A percentile compares a stretch with the other conserved stretches of the same genome.
Evolutionary conservation across 2,329 filamentous ascomycete genomes (phyloP).

Genomic region (Fusarium sacchari): DNA sequence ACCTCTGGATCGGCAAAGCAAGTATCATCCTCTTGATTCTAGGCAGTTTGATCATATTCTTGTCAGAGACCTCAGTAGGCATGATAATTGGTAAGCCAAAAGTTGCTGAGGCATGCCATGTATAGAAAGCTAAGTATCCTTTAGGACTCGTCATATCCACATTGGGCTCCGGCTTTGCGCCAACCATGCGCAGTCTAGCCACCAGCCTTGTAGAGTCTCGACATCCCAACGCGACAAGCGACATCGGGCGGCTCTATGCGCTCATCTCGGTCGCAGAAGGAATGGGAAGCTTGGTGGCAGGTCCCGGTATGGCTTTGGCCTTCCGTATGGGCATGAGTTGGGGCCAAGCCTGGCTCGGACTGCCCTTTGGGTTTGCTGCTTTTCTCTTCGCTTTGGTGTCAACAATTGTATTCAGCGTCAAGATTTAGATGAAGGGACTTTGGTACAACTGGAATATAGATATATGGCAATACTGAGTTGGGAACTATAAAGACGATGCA

Average conservation of each 20-base stretch:
- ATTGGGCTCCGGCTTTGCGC: not conserved
- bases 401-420: not conserved
- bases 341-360: constrained; percentile 2
- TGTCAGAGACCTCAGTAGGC: not conserved
- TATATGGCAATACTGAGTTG: not conserved
- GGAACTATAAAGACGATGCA: not conserved
- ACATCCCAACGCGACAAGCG: not conserved
- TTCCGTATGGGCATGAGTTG: not conserved
- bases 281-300: not conserved
- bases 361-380: not conserved
- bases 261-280: constrained; percentile 1
- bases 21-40: not conserved
- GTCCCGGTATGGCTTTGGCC: not conserved
- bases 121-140: not conserved
- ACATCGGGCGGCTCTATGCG: not conserved
- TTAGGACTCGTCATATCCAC: not conserved
- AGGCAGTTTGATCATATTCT: not conserved
- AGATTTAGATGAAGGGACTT: not conserved
- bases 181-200: not conserved
- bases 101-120: rapidly evolving
- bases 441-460: not conserved
- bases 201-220: constrained; percentile 3
- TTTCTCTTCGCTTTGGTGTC: not conserved
- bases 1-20: not conserved
- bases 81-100: not conserved